Percentiles rank a stretch among this genome's conserved stretches.
phyloP scores from a whole-genome alignment of 306 rosid genomes.

The Prunus salicina region DNA sequence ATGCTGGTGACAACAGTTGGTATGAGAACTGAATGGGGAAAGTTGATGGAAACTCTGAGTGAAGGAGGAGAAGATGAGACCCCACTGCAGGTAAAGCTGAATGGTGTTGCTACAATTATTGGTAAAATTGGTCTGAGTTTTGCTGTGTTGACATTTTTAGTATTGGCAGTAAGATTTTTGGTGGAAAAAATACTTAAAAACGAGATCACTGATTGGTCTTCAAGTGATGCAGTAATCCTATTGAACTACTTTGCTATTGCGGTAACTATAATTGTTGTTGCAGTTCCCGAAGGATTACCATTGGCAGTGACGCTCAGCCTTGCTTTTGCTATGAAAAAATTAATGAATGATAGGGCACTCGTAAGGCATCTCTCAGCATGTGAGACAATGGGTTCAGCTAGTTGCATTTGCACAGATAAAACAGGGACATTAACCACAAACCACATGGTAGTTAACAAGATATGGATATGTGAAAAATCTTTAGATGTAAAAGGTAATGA shows the following conservation, averaged over 20 bases:
- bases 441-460: constrained; percentile 72
- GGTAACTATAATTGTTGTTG: constrained; percentile 89
- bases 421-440: constrained; percentile 95
- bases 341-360: constrained; percentile 83
- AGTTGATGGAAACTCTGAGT: constrained; percentile 83
- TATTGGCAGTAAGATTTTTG: constrained; percentile 58
- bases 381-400: constrained; percentile 97
- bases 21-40: constrained; percentile 99
- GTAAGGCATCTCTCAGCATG: constrained; percentile 97
- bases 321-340: constrained; percentile 96
- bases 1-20: constrained; percentile 96
- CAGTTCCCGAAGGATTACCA: constrained; percentile 98
- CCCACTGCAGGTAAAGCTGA: constrained; percentile 93
- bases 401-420: constrained; percentile 96
- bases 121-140: constrained; percentile 89
- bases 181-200: constrained; percentile 47
- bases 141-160: constrained; percentile 76
- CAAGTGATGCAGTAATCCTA: constrained; percentile 65
- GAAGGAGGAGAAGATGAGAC: constrained; percentile 99
- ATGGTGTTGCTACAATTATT: constrained; percentile 91
- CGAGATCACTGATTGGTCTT: constrained; percentile 63
- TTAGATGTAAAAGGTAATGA: constrained; percentile 42
- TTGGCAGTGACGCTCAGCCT: constrained; percentile 96
- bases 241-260: constrained; percentile 85
- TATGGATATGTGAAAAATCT: constrained; percentile 62